phyloP scores from a whole-genome alignment of 2,329 filamentous ascomycete species.

The Hansfordia pulvinata region DNA sequence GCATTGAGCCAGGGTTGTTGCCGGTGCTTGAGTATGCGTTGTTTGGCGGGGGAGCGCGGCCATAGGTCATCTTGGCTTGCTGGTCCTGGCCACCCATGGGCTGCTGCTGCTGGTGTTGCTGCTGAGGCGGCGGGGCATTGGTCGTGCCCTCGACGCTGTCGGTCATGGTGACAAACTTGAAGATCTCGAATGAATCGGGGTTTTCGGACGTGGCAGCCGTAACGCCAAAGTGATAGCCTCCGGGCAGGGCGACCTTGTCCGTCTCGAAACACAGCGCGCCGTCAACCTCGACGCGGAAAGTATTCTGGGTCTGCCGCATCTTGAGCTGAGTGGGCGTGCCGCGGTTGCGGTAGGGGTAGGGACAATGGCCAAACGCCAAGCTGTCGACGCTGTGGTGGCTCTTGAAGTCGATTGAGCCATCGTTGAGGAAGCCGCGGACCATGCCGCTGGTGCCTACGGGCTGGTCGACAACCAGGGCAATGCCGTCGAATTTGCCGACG shows the following conservation, averaged over 20 bases:
- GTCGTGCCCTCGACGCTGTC: slow-evolving; percentile 24
- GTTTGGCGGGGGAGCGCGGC: slow-evolving; percentile 11
- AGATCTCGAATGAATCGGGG: slow-evolving; percentile 88
- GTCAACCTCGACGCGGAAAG: slow-evolving; percentile 71
- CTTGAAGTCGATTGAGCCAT: slow-evolving; percentile 70
- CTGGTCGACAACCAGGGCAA: slow-evolving; percentile 75
- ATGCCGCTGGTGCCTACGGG: slow-evolving; percentile 67
- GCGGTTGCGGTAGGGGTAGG: slow-evolving; percentile 81
- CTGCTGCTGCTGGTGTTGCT: slow-evolving; percentile 18
- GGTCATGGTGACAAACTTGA: slow-evolving; percentile 67
- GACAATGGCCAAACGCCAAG: slow-evolving; percentile 86
- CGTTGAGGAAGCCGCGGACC: slow-evolving; percentile 86
- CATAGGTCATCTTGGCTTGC: slow-evolving; percentile 14
- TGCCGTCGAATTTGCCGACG: slow-evolving; percentile 73
- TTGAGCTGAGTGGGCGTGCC: slow-evolving; percentile 72
- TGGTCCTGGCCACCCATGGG: too few relatives aligned
- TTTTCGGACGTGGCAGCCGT: slow-evolving; percentile 81
- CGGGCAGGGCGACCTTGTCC: slow-evolving; percentile 62
- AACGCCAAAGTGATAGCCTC: slow-evolving; percentile 74
- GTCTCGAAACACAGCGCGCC: slow-evolving; percentile 73
- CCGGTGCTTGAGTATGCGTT: slow-evolving; percentile 7
- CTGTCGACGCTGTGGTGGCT: slow-evolving; percentile 65
- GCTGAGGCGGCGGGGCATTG: slow-evolving; percentile 16
- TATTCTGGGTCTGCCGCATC: slow-evolving; percentile 47
- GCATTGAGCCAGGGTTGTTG: slow-evolving; percentile 23